Conservation (phyloP, 805 yeast species). For the Candida palmyrensis region DNA sequence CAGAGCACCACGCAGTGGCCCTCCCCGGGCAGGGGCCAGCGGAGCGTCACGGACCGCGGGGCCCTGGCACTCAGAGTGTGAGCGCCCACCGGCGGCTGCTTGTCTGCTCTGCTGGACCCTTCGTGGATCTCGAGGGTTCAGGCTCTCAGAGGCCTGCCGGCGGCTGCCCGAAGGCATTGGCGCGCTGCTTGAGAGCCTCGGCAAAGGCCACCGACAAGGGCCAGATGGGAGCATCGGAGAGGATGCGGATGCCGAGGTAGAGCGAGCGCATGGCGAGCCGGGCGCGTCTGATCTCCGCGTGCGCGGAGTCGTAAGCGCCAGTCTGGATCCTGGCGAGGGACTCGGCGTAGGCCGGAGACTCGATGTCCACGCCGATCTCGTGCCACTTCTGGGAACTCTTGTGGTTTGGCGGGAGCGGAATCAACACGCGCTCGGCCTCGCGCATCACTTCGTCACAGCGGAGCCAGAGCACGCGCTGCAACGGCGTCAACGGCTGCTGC, state of each 20-base stretch:
- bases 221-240: conserved; percentile 87
- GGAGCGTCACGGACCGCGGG: too few relatives aligned
- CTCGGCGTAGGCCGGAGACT: conserved; percentile 7
- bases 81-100: too few relatives aligned
- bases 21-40: too few relatives aligned
- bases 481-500: conserved; percentile 28
- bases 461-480: conserved; percentile 63
- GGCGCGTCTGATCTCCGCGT: conserved; percentile 15
- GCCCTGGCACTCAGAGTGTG: too few relatives aligned
- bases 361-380: neutral
- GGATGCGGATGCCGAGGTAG: conserved; percentile 66
- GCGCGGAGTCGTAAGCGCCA: conserved; percentile 2
- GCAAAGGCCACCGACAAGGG: conserved; percentile 76
- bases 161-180: too few relatives aligned
- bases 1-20: too few relatives aligned
- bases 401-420: neutral
- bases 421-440: conserved; percentile 53
- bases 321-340: conserved; percentile 7
- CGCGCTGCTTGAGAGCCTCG: conserved; percentile 66
- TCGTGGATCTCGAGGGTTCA: too few relatives aligned
- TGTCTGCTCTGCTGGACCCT: too few relatives aligned
- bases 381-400: too few relatives aligned
- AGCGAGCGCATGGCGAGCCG: conserved; percentile 53
- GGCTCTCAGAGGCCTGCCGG: too few relatives aligned
- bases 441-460: conserved; percentile 55